phyloP scores from a whole-genome alignment of 75 land plant genomes.

The Pinus taeda region DNA sequence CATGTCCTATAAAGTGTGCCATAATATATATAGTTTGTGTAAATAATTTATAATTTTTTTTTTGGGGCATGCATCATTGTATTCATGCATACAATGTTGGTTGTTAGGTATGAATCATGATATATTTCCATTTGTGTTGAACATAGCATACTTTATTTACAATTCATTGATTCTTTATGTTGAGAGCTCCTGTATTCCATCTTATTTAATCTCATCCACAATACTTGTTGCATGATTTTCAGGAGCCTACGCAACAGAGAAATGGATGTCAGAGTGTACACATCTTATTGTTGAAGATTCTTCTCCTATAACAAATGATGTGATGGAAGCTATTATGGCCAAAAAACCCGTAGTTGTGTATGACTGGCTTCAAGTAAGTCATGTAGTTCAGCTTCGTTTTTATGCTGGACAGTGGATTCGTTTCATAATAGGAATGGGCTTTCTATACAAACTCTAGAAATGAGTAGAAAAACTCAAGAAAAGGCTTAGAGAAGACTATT shows the following conservation, averaged over 20 bases:
- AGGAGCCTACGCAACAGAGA: slow-evolving; percentile 57
- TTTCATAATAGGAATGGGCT: slow-evolving; percentile 6
- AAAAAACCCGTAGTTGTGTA: slow-evolving; percentile 42
- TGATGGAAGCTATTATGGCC: slow-evolving; percentile 67
- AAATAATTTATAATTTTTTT: neutral
- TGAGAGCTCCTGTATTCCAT: neutral
- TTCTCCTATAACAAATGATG: slow-evolving; percentile 44
- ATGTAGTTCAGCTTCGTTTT: slow-evolving; percentile 2
- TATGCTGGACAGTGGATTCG: neutral
- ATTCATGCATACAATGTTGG: neutral
- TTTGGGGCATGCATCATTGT: neutral
- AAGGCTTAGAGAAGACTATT: too few species aligned
- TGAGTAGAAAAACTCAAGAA: neutral
- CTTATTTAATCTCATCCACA: slow-evolving; percentile 2
- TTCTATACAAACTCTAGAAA: neutral
- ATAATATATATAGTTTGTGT: neutral
- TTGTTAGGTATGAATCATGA: neutral
- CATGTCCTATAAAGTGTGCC: neutral
- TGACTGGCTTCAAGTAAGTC: slow-evolving; percentile 75
- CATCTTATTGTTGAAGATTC: slow-evolving; percentile 71
- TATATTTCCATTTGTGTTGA: neutral
- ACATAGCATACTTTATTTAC: neutral
- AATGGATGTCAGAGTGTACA: slow-evolving; percentile 67
- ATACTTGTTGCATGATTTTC: slow-evolving; percentile 9
- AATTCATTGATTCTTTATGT: neutral